phyloP scores from a whole-genome alignment of 1,284 basidiomycete genomes.

The Blastosporella zonata region DNA sequence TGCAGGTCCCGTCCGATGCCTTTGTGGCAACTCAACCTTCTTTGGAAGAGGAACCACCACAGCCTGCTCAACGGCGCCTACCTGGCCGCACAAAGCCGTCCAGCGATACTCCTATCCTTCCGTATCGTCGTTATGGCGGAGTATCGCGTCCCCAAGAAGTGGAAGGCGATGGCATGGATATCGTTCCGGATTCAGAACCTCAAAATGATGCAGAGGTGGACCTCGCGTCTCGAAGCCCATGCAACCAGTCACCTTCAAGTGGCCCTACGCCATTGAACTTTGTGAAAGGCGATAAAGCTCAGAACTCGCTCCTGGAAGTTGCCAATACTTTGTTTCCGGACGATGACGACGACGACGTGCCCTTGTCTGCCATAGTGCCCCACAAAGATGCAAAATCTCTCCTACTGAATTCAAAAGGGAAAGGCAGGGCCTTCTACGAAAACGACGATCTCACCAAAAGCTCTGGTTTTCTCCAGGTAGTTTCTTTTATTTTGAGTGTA shows the following conservation, averaged over 20 bases:
- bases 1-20: conserved; percentile 4
- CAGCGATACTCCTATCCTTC: not conserved
- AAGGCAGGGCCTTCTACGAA: conserved; percentile 6
- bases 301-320: conserved; percentile 12
- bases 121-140: not conserved
- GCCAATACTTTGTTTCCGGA: conserved; percentile 5
- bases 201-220: conserved; percentile 18
- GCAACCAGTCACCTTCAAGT: conserved; percentile 1
- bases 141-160: not conserved
- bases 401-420: conserved; percentile 5
- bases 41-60: conserved; percentile 9
- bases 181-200: conserved; percentile 61
- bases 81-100: conserved; percentile 2
- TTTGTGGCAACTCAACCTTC: conserved; percentile 18
- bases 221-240: not conserved
- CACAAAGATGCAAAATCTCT: conserved; percentile 9
- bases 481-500: not conserved
- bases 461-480: conserved; percentile 7
- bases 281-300: conserved; percentile 25
- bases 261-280: conserved; percentile 25
- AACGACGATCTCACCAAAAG: not conserved
- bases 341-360: conserved; percentile 37
- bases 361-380: conserved; percentile 32
- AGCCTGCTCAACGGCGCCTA: conserved; percentile 9
- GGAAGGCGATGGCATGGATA: conserved; percentile 32